Conservation (phyloP, 345 rosid genomes). For the Sonneratia alba region DNA sequence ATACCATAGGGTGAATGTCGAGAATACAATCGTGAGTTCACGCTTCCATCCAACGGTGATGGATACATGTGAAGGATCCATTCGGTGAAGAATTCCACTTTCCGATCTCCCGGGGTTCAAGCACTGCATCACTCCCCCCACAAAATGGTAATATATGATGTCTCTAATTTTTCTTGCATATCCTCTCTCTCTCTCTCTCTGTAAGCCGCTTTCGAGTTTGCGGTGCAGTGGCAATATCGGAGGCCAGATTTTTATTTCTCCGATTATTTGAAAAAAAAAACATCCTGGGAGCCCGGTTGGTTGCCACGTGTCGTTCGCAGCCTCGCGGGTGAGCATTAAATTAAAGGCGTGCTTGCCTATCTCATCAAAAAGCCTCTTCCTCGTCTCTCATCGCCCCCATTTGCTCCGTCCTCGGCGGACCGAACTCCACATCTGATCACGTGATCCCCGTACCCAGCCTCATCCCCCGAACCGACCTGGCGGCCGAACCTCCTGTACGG, state of each 20-base stretch:
- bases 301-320: neutral
- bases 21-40: too few species aligned
- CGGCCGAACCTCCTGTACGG: slow-evolving; percentile 6
- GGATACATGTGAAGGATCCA: too few species aligned
- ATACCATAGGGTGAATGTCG: too few species aligned
- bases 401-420: neutral
- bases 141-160: too few species aligned
- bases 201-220: neutral
- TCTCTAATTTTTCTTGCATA: neutral
- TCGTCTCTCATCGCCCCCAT: neutral
- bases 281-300: too few species aligned
- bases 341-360: neutral
- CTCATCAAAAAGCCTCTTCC: neutral
- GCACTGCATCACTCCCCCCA: too few species aligned
- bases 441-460: slow-evolving; percentile 1
- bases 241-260: neutral
- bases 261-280: too few species aligned
- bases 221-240: neutral
- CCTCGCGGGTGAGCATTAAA: neutral
- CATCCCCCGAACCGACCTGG: neutral
- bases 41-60: too few species aligned
- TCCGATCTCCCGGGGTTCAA: too few species aligned
- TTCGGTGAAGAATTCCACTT: too few species aligned
- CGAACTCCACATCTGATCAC: slow-evolving; percentile 11
- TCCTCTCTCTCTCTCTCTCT: neutral